These are phyloP conservation scores for Colletotrichum sidae DNA, from an alignment of 2,329 filamentous ascomycete genomes.

Conservation along the genomic window DNA sequence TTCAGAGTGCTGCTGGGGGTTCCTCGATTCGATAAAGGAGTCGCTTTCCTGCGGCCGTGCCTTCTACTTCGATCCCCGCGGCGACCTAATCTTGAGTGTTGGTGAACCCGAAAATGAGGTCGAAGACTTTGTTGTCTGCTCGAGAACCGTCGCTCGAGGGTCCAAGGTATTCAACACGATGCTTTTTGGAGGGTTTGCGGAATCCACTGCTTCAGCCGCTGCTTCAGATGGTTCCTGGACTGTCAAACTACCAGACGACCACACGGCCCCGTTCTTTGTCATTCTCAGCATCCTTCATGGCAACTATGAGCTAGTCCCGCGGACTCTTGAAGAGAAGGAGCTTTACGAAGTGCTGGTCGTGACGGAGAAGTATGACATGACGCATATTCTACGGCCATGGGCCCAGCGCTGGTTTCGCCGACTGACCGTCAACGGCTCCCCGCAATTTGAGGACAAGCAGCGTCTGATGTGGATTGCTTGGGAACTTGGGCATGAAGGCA, in stretches of 20 bases:
- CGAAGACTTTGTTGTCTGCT: background rate
- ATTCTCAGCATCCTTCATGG: constrained; percentile 3
- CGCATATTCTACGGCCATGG: background rate
- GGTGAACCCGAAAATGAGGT: background rate
- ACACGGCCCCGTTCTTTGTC: background rate
- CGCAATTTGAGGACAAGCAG: background rate
- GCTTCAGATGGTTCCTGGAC: background rate
- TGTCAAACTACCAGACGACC: constrained; percentile 4
- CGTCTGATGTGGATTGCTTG: constrained; percentile 6
- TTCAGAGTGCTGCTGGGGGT: too few relatives aligned
- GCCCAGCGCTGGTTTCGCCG: background rate
- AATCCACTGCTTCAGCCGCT: background rate
- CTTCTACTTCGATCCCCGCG: constrained; percentile 4
- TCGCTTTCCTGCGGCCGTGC: background rate
- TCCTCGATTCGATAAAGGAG: background rate
- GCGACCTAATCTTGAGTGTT: constrained; percentile 8
- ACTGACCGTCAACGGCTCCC: background rate
- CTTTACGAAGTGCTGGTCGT: background rate
- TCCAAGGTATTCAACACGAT: constrained; percentile 11
- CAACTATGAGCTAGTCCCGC: background rate
- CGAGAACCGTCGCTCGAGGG: constrained; percentile 3
- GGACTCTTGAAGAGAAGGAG: background rate
- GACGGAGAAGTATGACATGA: constrained; percentile 21
- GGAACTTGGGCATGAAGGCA: constrained; percentile 5
- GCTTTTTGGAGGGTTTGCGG: constrained; percentile 4